Conservation (phyloP, 768 basidiomycete genomes). For the Phylloporus sp. region DNA sequence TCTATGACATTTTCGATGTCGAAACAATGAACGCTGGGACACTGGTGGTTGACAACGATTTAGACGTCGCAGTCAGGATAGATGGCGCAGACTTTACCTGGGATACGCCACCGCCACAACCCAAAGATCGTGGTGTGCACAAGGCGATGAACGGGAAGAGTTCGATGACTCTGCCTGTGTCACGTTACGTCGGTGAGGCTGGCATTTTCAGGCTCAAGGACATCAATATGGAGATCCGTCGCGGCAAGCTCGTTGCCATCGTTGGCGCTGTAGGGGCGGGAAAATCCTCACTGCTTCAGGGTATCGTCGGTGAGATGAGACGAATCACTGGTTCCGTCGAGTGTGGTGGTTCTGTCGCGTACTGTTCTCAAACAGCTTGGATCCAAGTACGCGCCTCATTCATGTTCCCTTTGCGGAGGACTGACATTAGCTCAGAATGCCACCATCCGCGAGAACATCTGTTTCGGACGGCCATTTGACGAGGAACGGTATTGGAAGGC, state of each 20-base stretch:
- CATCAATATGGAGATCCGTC: constrained; percentile 62
- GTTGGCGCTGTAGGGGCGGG: constrained; percentile 68
- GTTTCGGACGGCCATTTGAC: constrained; percentile 81
- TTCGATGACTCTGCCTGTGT: too few species aligned
- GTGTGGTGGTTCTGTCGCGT: constrained; percentile 74
- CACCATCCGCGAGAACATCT: constrained; percentile 84
- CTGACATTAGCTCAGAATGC: constrained; percentile 47
- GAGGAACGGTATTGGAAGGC: constrained; percentile 80
- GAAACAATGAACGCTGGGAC: too few species aligned
- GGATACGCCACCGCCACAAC: too few species aligned
- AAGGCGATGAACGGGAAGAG: too few species aligned
- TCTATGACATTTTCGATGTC: too few species aligned
- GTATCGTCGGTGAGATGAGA: constrained; percentile 80
- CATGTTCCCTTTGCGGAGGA: not conserved
- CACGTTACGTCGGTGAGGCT: constrained; percentile 33
- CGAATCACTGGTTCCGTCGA: constrained; percentile 56
- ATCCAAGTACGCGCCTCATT: constrained; percentile 56
- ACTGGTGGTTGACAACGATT: too few species aligned
- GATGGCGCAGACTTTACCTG: too few species aligned
- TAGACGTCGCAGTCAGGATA: too few species aligned
- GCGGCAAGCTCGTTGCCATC: constrained; percentile 76
- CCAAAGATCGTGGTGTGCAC: too few species aligned
- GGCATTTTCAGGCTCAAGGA: constrained; percentile 58
- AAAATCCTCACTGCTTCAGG: constrained; percentile 64
- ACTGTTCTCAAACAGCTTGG: constrained; percentile 88